phyloP scores from a whole-genome alignment of 2,329 filamentous ascomycete species.

The Fusarium solani-melongenae region DNA sequence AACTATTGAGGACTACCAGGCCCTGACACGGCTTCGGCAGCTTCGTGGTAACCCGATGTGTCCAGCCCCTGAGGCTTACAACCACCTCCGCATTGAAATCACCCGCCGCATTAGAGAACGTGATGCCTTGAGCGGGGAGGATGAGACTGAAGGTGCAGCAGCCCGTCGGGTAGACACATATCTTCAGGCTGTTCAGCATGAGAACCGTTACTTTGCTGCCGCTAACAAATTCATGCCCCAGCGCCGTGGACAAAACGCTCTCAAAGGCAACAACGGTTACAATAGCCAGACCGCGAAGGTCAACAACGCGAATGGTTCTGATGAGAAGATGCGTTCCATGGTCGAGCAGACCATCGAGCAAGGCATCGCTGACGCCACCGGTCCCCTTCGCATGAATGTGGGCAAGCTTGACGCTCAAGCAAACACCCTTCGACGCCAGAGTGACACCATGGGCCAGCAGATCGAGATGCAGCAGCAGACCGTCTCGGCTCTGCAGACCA shows the following conservation, averaged over 20 bases:
- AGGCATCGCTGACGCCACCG: slow-evolving; percentile 47
- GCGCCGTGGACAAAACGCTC: neutral
- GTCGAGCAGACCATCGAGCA: slow-evolving; percentile 48
- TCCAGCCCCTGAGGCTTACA: slow-evolving; percentile 37
- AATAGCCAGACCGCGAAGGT: neutral
- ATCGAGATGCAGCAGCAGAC: slow-evolving; percentile 40
- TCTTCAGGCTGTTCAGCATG: slow-evolving; percentile 40
- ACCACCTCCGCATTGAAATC: slow-evolving; percentile 46
- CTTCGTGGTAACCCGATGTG: slow-evolving; percentile 30
- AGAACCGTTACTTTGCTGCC: slow-evolving; percentile 34
- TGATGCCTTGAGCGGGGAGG: slow-evolving; percentile 40
- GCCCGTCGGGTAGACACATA: slow-evolving; percentile 40
- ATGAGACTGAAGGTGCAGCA: slow-evolving; percentile 34
- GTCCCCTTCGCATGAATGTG: slow-evolving; percentile 45
- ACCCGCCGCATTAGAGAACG: slow-evolving; percentile 50
- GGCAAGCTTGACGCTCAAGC: slow-evolving; percentile 23
- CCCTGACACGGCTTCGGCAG: slow-evolving; percentile 44
- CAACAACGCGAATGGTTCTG: slow-evolving; percentile 18
- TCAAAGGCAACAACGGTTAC: neutral
- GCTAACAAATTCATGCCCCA: slow-evolving; percentile 8
- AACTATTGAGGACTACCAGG: slow-evolving; percentile 47
- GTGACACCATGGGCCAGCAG: slow-evolving; percentile 40
- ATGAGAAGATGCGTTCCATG: slow-evolving; percentile 44
- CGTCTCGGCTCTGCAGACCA: slow-evolving; percentile 25
- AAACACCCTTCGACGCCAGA: slow-evolving; percentile 37